Evolutionary conservation across 2,329 filamentous ascomycete species (phyloP), one percentile per base, ranked within the genome.

Genomic region (Alternaria postmessia): DNA sequence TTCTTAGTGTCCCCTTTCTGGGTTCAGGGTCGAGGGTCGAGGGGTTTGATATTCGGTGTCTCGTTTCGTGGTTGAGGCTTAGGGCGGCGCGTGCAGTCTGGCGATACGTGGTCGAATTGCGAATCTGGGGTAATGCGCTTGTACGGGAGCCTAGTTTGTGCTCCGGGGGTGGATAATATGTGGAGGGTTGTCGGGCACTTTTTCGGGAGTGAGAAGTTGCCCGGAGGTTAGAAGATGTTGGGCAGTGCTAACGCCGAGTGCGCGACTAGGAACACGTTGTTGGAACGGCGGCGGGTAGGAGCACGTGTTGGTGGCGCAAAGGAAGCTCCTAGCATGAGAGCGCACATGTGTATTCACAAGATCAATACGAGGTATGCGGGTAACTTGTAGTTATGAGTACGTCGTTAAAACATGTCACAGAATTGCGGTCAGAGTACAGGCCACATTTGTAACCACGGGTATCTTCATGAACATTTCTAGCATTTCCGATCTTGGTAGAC

Each of bases 201-300:
- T 54, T 46, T 54, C 12, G 41, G 9, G 20, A 51, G n/a, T 30
- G n/a, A 41, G 14, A 51, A 22, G 49, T 51, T 16, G 36, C 24
- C 22, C 51, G 56, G 56, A 59, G 56, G 51, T 59, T 59, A 55
- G 56, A 22, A 59, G 26, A 46, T 43, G 49, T 18, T 52, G 47
- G 14, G 41, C 39, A 22, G 34, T 57, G 20, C 56, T 59, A 59
- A 59, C 56, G 56, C 56, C 56, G 47, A 22, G 26, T 44, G 18
- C 26, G 48, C 24, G 30, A 22, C 38, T 55, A 44, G 34, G 43
- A 54, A 59, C 56, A 58, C 55, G 55, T 54, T 57, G 42, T 53
- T 28, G 39, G 11, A 42, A 44, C 16, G 49, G 11, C 6, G 24
- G 51, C 41, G 32, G 32, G 26, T 24, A 26, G 30, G 18, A n/a